These are phyloP conservation scores for Globisporangium heterothallicum DNA, from an alignment of 352 stramenopile species.

Conservation along the genomic window DNA sequence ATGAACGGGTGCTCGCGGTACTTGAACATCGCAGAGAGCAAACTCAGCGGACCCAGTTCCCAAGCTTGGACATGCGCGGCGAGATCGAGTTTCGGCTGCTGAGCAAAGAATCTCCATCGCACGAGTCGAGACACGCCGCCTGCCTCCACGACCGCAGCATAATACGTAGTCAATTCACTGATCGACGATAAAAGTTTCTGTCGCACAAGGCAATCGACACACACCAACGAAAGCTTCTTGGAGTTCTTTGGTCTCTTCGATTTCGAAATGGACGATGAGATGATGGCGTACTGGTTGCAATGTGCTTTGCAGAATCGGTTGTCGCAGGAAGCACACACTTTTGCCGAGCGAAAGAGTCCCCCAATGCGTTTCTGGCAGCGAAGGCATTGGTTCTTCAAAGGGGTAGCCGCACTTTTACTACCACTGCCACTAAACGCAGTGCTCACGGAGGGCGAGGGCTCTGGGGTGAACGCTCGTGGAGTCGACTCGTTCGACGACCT, in stretches of 20 bases:
- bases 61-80: slow-evolving; percentile 31
- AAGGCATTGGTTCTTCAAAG: slow-evolving; percentile 27
- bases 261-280: slow-evolving; percentile 19
- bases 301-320: slow-evolving; percentile 45
- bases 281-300: slow-evolving; percentile 26
- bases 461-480: neutral
- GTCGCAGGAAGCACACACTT: slow-evolving; percentile 41
- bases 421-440: neutral
- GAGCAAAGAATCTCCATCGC: slow-evolving; percentile 50
- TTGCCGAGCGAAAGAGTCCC: slow-evolving; percentile 31
- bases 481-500: slow-evolving; percentile 11
- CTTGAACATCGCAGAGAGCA: slow-evolving; percentile 60
- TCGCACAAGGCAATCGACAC: slow-evolving; percentile 46
- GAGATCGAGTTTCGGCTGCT: slow-evolving; percentile 39
- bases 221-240: slow-evolving; percentile 20
- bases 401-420: slow-evolving; percentile 11
- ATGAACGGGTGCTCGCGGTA: slow-evolving; percentile 66
- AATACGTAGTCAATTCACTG: slow-evolving; percentile 16
- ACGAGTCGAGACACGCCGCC: slow-evolving; percentile 46
- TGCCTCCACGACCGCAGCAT: slow-evolving; percentile 29
- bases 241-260: slow-evolving; percentile 5
- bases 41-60: slow-evolving; percentile 37
- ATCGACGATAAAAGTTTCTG: slow-evolving; percentile 43
- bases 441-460: slow-evolving; percentile 1
- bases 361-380: slow-evolving; percentile 43